Percentiles rank a stretch among this genome's conserved stretches.
phyloP scores from a whole-genome alignment of 352 stramenopile genomes.

The Thalassiosira mediterranea region DNA sequence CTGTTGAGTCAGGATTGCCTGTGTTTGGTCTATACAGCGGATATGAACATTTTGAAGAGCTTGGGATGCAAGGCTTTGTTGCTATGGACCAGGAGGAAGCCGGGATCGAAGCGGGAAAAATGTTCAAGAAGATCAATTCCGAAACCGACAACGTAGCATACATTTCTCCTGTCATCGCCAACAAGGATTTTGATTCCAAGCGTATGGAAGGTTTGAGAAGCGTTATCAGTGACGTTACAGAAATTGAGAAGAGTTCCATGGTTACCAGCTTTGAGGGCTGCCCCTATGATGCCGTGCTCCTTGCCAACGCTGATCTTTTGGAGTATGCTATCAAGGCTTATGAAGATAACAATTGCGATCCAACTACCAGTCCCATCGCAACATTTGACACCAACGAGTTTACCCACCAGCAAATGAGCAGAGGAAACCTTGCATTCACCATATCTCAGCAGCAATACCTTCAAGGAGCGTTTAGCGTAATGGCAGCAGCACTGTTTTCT shows the following conservation, averaged over 20 bases:
- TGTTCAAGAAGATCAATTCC: too few relatives aligned
- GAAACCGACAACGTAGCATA: too few relatives aligned
- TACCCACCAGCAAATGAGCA: neutral
- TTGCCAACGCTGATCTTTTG: too few relatives aligned
- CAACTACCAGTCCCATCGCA: neutral
- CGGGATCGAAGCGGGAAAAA: too few relatives aligned
- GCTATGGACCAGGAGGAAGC: neutral
- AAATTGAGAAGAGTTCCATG: too few relatives aligned
- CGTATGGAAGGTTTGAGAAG: too few relatives aligned
- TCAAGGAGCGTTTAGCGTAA: slow-evolving; percentile 24
- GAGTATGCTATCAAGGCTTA: neutral
- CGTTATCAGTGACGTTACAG: too few relatives aligned
- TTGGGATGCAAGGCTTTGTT: neutral
- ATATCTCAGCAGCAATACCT: slow-evolving; percentile 24
- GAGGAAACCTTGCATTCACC: slow-evolving; percentile 17
- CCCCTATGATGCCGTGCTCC: too few relatives aligned
- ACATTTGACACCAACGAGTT: neutral
- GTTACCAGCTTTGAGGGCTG: too few relatives aligned
- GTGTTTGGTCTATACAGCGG: slow-evolving; percentile 20
- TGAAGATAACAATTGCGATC: neutral
- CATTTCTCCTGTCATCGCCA: slow-evolving; percentile 10
- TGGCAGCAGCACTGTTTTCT: slow-evolving; percentile 35
- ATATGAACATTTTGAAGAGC: neutral
- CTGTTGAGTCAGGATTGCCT: slow-evolving; percentile 8
- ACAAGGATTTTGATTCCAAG: neutral